Conservation (phyloP, 1,284 basidiomycete species). For the Irpex rosettiformis region DNA sequence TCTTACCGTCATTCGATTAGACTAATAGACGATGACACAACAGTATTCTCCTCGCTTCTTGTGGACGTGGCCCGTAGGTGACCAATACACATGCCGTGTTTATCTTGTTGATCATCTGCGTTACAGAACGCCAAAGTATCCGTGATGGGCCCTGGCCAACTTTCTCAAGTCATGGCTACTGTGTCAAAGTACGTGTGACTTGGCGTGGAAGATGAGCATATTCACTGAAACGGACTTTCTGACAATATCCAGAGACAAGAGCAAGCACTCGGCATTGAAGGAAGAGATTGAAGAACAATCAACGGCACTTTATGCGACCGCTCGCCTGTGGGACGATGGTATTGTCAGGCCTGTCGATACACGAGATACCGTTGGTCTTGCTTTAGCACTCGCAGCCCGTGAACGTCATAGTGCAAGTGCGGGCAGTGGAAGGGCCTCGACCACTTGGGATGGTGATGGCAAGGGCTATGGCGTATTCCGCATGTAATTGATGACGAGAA, state of each 20-base stretch:
- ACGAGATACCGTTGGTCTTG: conserved; percentile 82
- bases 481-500: conserved; percentile 57
- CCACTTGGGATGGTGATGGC: conserved; percentile 70
- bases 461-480: conserved; percentile 87
- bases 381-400: conserved; percentile 71
- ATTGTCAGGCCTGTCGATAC: conserved; percentile 93
- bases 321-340: conserved; percentile 93
- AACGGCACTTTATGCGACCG: conserved; percentile 82
- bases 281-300: conserved; percentile 86
- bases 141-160: conserved; percentile 95
- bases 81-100: not conserved
- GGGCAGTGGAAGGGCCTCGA: conserved; percentile 28
- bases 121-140: conserved; percentile 85
- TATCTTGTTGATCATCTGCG: conserved; percentile 16
- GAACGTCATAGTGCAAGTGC: conserved; percentile 22
- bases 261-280: conserved; percentile 71
- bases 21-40: no score
- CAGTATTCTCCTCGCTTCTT: conserved; percentile 92
- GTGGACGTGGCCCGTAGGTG: conserved; percentile 94
- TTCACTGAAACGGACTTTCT: not conserved
- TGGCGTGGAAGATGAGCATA: not conserved
- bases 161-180: conserved; percentile 88
- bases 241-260: conserved; percentile 56
- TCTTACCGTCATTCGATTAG: not conserved
- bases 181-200: conserved; percentile 70